These are phyloP conservation scores for Tritrichomonas musculus DNA, from an alignment of 208 protist species.

Conservation along the genomic window DNA sequence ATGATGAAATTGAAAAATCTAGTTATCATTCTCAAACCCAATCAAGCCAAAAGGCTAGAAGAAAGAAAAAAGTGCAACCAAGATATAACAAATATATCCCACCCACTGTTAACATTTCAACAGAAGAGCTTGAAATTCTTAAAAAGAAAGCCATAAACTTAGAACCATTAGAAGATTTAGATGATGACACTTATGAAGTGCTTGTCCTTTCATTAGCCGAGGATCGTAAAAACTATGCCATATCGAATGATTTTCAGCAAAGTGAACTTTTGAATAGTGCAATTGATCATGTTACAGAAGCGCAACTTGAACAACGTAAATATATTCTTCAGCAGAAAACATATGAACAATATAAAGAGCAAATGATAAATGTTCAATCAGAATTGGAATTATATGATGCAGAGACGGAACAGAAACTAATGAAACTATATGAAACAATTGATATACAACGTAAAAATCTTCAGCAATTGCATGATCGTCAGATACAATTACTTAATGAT, in stretches of 20 bases:
- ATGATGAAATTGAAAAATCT: too few species aligned
- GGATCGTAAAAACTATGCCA: not conserved
- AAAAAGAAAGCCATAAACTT: too few species aligned
- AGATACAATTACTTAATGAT: not conserved
- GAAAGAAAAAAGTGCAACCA: too few species aligned
- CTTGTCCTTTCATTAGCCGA: not conserved
- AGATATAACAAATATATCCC: too few species aligned
- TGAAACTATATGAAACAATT: not conserved
- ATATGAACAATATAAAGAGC: not conserved
- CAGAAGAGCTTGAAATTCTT: too few species aligned
- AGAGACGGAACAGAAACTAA: not conserved
- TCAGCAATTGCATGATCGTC: not conserved
- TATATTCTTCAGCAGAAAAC: not conserved
- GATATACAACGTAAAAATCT: not conserved
- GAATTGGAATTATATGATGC: not conserved
- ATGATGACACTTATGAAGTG: not conserved
- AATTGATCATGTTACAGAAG: not conserved
- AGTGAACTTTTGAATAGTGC: not conserved
- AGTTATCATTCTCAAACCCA: too few species aligned
- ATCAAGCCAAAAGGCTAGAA: too few species aligned
- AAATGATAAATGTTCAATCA: not conserved
- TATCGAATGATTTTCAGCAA: not conserved
- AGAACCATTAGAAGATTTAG: too few species aligned
- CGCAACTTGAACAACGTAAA: not conserved
- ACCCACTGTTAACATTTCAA: too few species aligned